Base-by-base conservation (phyloP, 805 yeast species). In the Alloascoidea hylecoeti region DNA sequence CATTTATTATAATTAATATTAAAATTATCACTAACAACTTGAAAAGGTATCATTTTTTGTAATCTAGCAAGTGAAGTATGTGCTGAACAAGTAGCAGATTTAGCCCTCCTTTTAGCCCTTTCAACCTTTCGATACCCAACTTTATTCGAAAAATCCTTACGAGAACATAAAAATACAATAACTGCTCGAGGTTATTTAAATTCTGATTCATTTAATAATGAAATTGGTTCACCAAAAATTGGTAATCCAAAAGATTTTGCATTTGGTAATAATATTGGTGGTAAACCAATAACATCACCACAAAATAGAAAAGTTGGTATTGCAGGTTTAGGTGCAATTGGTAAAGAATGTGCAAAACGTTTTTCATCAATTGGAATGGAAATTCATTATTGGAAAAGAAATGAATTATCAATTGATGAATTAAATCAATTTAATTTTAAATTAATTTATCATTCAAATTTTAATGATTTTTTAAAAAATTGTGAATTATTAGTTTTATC, bases 271-370 rank as follows among this genome's bases (percentile, higher is more conserved):
- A 47, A 50, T 15, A 54, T 73, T 2, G 76, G 73, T 33, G 63
- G 70, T 2, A 58, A 70, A 16, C 50, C 50, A 18, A 51, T 68
- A 46, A 71, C 53, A 15, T 64, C 73, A 3, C 85, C 86, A 4
- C 51, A 55, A 13, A 74, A 74, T 15, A 76, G 72, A 49, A 60
- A 60, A 16, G 85, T 66, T 1, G 72, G 76, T 2, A 65, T 82
- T 23, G 70, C 79, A 2, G 94, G 94, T 0, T 75, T 81, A 48
- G 94, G 94, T 1, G 63, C 72, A 15, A 82, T 82, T 46, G 94
- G 94, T 5, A 67, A 68, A 50, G 63, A 66, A 18, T 71, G 79
- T 41, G 92, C 76, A 3, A 56, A 54, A 36, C 65, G 78, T 47
- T 61, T 82, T 41, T 38, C 59, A 36, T 59, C 58, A n/a, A 53